Percentiles rank a stretch among this genome's conserved stretches.
Evolutionary conservation across 2,329 filamentous ascomycete genomes (phyloP).

Genomic region (Venturia oleaginea): DNA sequence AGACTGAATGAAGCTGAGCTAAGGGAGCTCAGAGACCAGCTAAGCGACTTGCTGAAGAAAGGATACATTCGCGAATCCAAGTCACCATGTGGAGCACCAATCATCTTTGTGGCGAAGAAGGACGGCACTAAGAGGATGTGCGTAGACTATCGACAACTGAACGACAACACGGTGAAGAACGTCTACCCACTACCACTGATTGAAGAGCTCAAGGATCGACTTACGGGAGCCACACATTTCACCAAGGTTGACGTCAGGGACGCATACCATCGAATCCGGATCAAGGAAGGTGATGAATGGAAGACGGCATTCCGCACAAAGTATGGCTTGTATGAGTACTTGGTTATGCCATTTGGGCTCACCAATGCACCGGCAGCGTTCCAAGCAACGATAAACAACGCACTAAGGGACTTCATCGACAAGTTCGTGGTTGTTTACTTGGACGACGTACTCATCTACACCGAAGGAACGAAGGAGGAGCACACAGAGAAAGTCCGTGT

Average conservation of each 20-base stretch:
- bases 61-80: not conserved
- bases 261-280: conserved; percentile 26
- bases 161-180: conserved; percentile 29
- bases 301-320: conserved; percentile 30
- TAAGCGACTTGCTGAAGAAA: not conserved
- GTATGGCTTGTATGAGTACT: too few species aligned
- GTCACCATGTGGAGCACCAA: too few species aligned
- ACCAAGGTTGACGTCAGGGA: conserved; percentile 27
- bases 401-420: too few species aligned
- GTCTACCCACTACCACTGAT: conserved; percentile 26
- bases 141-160: conserved; percentile 21
- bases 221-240: conserved; percentile 21
- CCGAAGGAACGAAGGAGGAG: too few species aligned
- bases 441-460: too few species aligned
- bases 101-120: too few species aligned
- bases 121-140: too few species aligned
- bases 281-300: conserved; percentile 26
- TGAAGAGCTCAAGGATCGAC: conserved; percentile 21
- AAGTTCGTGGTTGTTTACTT: too few species aligned
- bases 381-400: too few species aligned
- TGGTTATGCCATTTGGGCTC: too few species aligned
- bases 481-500: too few species aligned
- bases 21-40: not conserved
- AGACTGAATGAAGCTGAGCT: not conserved
- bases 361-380: too few species aligned